Conservation (phyloP, 2,329 filamentous ascomycete species). For the Diaporthe vaccinii region DNA sequence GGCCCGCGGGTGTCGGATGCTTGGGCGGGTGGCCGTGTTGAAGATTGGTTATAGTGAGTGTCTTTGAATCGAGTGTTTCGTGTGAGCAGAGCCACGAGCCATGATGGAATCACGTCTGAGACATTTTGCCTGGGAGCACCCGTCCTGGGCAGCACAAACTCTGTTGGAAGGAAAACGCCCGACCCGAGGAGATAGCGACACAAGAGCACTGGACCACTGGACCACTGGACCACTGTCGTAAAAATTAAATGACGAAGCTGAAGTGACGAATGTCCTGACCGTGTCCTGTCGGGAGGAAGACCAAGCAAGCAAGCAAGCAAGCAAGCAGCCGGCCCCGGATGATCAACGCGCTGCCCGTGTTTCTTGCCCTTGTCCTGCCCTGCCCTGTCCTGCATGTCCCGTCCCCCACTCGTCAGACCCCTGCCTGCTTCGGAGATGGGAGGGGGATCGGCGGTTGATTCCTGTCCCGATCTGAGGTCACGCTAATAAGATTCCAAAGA, state of each 20-base stretch:
- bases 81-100: constrained; percentile 25
- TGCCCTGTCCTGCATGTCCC: background rate
- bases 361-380: background rate
- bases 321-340: background rate
- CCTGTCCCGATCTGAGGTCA: background rate
- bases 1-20: background rate
- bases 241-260: background rate
- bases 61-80: constrained; percentile 16
- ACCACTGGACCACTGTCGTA: background rate
- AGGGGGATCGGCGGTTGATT: background rate
- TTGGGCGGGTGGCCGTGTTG: background rate
- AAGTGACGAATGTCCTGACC: background rate
- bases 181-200: background rate
- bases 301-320: background rate
- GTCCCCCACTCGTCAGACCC: background rate
- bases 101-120: constrained; percentile 28
- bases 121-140: constrained; percentile 27
- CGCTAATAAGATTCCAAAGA: background rate
- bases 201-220: background rate
- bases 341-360: background rate
- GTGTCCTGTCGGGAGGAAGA: too few species aligned
- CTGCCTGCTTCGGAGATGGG: constrained; percentile 28
- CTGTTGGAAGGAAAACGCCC: constrained; percentile 24
- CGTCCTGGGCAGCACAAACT: constrained; percentile 12
- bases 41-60: constrained; percentile 14